phyloP scores from a whole-genome alignment of 495 filamentous ascomycete species.

The Pyrenula aspistea region DNA sequence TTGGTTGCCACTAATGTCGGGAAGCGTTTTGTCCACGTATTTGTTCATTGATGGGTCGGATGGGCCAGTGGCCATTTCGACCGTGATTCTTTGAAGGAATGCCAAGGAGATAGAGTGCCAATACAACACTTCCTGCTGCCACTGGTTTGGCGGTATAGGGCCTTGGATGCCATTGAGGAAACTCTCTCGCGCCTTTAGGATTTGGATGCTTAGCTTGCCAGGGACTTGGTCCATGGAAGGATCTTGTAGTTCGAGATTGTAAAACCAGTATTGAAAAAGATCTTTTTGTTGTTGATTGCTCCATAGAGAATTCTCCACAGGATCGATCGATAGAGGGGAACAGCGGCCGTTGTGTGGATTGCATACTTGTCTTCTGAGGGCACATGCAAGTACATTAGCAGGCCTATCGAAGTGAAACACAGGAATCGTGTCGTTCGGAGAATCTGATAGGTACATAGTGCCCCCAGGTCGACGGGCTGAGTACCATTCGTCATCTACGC shows the following conservation, averaged over 20 bases:
- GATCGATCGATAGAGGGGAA: background rate
- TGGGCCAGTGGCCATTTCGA: background rate
- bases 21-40: background rate
- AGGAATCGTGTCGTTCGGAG: background rate
- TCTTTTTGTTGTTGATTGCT: background rate
- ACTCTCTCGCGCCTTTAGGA: background rate
- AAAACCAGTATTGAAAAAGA: background rate
- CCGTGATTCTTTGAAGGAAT: background rate
- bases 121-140: conserved; percentile 14
- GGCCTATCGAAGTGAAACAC: background rate
- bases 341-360: background rate
- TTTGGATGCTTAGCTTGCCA: background rate
- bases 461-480: background rate
- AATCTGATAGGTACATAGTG: background rate
- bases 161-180: conserved; percentile 3
- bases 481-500: background rate
- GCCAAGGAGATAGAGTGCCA: conserved; percentile 3
- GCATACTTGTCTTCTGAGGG: background rate
- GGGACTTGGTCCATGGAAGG: background rate
- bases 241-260: background rate
- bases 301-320: background rate
- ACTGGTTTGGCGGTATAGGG: conserved; percentile 14
- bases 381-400: background rate
- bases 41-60: background rate
- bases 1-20: background rate